Evolutionary conservation across 2,329 filamentous ascomycete species (phyloP).

Genomic region (Fusarium sambucinum): DNA sequence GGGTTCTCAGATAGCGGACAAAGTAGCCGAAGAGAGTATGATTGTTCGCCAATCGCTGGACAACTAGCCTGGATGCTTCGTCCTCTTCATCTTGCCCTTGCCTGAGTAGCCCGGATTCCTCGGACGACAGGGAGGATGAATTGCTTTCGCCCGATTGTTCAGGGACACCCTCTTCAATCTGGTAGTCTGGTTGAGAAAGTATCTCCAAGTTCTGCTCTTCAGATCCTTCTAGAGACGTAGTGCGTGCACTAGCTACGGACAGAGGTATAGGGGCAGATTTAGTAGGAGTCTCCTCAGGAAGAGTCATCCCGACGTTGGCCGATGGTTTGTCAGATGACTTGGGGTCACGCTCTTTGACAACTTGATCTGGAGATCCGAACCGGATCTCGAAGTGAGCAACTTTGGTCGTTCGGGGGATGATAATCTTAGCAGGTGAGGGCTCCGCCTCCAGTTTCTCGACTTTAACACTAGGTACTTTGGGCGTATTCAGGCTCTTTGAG

Average conservation of each 20-base stretch:
- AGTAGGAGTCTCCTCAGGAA: neutral
- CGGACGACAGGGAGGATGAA: neutral
- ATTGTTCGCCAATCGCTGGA: neutral
- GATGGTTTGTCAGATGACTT: neutral
- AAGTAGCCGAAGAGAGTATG: neutral
- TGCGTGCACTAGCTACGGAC: neutral
- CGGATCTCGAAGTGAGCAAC: neutral
- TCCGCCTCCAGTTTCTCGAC: neutral
- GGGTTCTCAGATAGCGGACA: neutral
- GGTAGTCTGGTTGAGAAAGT: neutral
- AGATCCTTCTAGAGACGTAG: neutral
- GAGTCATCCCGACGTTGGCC: neutral
- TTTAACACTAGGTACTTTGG: neutral
- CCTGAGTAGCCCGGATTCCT: neutral
- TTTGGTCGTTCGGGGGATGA: neutral
- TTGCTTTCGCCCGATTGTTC: neutral
- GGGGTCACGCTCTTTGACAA: neutral
- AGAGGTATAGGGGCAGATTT: neutral
- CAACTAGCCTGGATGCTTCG: no score
- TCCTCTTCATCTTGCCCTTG: neutral
- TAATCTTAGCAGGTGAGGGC: neutral
- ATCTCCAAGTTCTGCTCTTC: neutral
- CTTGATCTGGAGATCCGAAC: neutral
- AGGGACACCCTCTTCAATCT: neutral
- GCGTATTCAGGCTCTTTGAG: neutral